These are phyloP conservation scores for Saccharomyces mikatae DNA, from an alignment of 805 yeast species.

Conservation along the genomic window DNA sequence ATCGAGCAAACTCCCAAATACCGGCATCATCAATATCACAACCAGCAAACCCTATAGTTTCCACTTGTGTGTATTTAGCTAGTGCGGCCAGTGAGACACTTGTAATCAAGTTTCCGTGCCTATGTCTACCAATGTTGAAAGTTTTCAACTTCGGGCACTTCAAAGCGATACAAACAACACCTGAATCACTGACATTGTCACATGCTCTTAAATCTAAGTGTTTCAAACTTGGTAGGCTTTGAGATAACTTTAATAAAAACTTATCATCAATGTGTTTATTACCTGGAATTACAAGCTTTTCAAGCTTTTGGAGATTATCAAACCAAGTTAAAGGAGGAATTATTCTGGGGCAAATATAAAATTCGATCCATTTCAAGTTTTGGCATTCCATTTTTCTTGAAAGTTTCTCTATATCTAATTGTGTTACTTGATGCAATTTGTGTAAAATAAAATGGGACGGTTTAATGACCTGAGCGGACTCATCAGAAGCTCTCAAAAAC, in stretches of 20 bases:
- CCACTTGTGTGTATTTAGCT: conserved; percentile 46
- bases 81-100: conserved; percentile 58
- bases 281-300: conserved; percentile 58
- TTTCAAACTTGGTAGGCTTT: conserved; percentile 49
- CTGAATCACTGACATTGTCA: conserved; percentile 65
- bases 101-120: conserved; percentile 57
- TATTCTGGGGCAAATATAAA: conserved; percentile 73
- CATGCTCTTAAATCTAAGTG: conserved; percentile 78
- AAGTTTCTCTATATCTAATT: conserved; percentile 43
- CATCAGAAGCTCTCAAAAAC: conserved; percentile 27
- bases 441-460: conserved; percentile 51
- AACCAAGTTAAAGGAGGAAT: conserved; percentile 47
- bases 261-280: conserved; percentile 53
- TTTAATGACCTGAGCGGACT: not conserved
- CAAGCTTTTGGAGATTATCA: conserved; percentile 32
- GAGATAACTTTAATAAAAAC: conserved; percentile 44
- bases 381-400: conserved; percentile 37
- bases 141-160: conserved; percentile 48
- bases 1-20: conserved; percentile 69
- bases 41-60: conserved; percentile 84
- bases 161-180: conserved; percentile 58
- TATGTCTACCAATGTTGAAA: conserved; percentile 77
- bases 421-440: conserved; percentile 50
- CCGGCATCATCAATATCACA: conserved; percentile 70
- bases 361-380: conserved; percentile 59